Conservation (phyloP, 768 basidiomycete species). For the Amanita rubescens region DNA sequence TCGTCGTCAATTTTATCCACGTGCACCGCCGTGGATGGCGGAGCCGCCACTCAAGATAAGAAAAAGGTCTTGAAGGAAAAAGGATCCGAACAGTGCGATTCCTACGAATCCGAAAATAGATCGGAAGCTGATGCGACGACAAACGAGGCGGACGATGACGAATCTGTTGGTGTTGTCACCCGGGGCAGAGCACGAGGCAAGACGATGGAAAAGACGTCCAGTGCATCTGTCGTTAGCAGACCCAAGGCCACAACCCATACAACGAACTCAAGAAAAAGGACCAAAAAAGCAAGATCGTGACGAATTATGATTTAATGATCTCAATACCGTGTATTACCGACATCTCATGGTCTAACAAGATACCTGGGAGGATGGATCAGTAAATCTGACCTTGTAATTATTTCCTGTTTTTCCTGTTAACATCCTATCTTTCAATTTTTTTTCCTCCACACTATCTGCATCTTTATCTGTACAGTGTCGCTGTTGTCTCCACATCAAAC, state of each 20-base stretch:
- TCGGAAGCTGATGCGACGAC: conserved; percentile 6
- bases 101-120: conserved; percentile 5
- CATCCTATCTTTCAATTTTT: background rate
- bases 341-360: background rate
- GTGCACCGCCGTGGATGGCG: conserved; percentile 27
- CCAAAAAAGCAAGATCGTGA: conserved; percentile 5
- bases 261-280: background rate
- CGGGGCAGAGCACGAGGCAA: conserved; percentile 25
- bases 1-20: conserved; percentile 33
- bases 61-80: conserved; percentile 5
- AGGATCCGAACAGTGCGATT: background rate
- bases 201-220: background rate
- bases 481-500: background rate
- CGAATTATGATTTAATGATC: background rate
- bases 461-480: conserved; percentile 3
- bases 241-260: background rate
- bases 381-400: conserved; percentile 3
- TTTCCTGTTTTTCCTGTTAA: background rate
- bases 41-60: conserved; percentile 18
- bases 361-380: conserved; percentile 3
- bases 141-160: conserved; percentile 15
- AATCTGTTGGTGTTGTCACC: conserved; percentile 26
- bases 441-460: background rate
- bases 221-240: background rate
- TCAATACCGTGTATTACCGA: conserved; percentile 1